A percentile compares a stretch with the other conserved stretches of the same genome.
These are phyloP conservation scores for Lentinula sp. DNA, from an alignment of 768 basidiomycete genomes.

Conservation along the genomic window DNA sequence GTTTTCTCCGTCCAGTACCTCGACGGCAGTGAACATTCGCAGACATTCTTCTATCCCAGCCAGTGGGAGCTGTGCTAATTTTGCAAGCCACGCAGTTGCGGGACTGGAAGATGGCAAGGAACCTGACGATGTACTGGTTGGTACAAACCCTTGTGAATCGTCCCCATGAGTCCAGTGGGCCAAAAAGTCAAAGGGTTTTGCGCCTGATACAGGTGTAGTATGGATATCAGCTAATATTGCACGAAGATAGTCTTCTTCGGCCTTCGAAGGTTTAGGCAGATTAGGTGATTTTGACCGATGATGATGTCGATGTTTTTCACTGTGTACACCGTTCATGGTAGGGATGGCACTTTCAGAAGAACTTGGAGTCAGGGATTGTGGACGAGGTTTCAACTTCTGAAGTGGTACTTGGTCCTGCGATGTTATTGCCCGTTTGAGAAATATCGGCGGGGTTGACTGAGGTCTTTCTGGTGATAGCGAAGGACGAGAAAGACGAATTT, in stretches of 20 bases:
- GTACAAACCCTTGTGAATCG: constrained; percentile 12
- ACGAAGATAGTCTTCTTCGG: constrained; percentile 63
- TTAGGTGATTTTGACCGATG: constrained; percentile 39
- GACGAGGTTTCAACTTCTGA: neutral
- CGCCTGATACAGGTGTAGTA: constrained; percentile 24
- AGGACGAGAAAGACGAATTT: constrained; percentile 6
- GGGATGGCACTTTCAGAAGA: constrained; percentile 4
- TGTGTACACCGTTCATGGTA: constrained; percentile 13
- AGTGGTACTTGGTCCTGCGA: neutral
- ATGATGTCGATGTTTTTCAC: constrained; percentile 16
- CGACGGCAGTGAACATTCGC: constrained; percentile 87
- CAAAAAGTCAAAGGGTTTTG: constrained; percentile 46
- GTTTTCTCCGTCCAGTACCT: constrained; percentile 90
- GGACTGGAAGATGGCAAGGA: constrained; percentile 7
- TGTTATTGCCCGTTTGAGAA: neutral
- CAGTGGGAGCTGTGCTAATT: constrained; percentile 36
- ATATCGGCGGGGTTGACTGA: constrained; percentile 11
- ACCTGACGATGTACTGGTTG: neutral
- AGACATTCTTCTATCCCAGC: constrained; percentile 71
- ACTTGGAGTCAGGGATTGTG: neutral
- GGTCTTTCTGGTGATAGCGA: constrained; percentile 1
- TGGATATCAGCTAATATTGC: constrained; percentile 63
- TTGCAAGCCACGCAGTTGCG: constrained; percentile 36
- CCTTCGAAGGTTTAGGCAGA: constrained; percentile 45
- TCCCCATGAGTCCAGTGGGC: constrained; percentile 18